Conservation (phyloP, 306 rosid genomes). For the Cucurbita pepo region DNA sequence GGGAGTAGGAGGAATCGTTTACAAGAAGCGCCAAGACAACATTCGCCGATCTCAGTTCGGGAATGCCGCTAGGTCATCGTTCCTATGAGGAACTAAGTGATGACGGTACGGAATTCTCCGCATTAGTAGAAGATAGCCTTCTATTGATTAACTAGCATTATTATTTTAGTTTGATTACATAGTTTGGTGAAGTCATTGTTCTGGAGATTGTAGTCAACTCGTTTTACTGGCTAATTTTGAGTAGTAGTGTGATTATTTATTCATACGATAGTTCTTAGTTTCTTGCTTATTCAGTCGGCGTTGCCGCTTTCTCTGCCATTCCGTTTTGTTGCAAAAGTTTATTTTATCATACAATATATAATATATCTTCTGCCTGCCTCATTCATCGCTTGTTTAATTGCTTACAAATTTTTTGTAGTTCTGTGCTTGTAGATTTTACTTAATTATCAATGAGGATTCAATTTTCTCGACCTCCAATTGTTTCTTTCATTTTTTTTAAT, state of each 20-base stretch:
- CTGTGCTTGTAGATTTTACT: neutral
- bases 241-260: neutral
- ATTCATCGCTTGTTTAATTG: neutral
- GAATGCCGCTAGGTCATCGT: conserved; percentile 36
- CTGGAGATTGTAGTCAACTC: neutral
- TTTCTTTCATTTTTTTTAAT: neutral
- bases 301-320: neutral
- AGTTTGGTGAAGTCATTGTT: neutral
- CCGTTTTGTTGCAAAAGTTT: neutral
- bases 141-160: neutral
- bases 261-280: neutral
- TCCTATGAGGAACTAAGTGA: conserved; percentile 23
- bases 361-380: neutral
- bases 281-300: neutral
- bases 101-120: neutral
- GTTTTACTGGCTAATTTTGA: neutral
- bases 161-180: neutral
- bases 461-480: neutral
- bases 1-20: conserved; percentile 39
- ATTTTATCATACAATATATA: neutral
- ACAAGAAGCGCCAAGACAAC: conserved; percentile 63
- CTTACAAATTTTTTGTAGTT: neutral
- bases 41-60: conserved; percentile 45
- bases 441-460: neutral
- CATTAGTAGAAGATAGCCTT: neutral